Percentiles rank a stretch among this genome's conserved stretches.
These are phyloP conservation scores for Arthrinium puccinioides DNA, from an alignment of 2,329 filamentous ascomycete species.

Conservation along the genomic window DNA sequence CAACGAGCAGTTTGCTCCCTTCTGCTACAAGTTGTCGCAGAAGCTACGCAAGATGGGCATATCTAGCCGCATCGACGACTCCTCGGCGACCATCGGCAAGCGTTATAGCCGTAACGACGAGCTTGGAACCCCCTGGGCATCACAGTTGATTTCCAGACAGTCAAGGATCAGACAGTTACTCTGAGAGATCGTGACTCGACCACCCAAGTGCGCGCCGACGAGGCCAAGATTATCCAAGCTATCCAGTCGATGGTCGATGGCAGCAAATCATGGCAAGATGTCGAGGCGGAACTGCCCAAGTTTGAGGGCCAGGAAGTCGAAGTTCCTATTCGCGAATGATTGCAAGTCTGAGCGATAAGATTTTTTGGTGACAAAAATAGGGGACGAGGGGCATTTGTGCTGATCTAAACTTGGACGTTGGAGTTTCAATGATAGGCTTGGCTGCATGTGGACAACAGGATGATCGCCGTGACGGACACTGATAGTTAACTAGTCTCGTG, in stretches of 20 bases:
- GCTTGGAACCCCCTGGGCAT: conserved; percentile 87
- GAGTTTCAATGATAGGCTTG: too few relatives aligned
- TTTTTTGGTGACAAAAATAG: conserved; percentile 2
- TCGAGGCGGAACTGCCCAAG: conserved; percentile 70
- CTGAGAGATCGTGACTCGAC: conserved; percentile 87
- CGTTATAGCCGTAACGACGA: conserved; percentile 93
- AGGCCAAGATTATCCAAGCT: conserved; percentile 72
- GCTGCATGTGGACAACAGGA: too few relatives aligned
- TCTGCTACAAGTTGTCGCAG: conserved; percentile 64
- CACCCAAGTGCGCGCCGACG: conserved; percentile 77
- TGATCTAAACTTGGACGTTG: too few relatives aligned
- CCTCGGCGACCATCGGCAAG: conserved; percentile 87
- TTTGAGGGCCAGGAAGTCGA: conserved; percentile 72
- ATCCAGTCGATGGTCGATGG: conserved; percentile 44
- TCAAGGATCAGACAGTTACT: conserved; percentile 81
- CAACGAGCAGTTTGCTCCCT: conserved; percentile 74
- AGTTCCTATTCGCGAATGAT: conserved; percentile 24
- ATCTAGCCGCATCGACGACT: conserved; percentile 83
- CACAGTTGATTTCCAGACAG: conserved; percentile 91
- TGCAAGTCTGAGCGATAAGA: conserved; percentile 5
- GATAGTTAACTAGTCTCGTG: too few relatives aligned
- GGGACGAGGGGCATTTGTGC: background rate
- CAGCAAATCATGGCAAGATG: conserved; percentile 56
- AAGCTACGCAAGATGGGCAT: conserved; percentile 70
- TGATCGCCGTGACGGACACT: too few relatives aligned